A percentile compares a stretch with the other conserved stretches of the same genome.
Evolutionary conservation across 768 basidiomycete genomes (phyloP).

Genomic region (Tremella mesenterica): DNA sequence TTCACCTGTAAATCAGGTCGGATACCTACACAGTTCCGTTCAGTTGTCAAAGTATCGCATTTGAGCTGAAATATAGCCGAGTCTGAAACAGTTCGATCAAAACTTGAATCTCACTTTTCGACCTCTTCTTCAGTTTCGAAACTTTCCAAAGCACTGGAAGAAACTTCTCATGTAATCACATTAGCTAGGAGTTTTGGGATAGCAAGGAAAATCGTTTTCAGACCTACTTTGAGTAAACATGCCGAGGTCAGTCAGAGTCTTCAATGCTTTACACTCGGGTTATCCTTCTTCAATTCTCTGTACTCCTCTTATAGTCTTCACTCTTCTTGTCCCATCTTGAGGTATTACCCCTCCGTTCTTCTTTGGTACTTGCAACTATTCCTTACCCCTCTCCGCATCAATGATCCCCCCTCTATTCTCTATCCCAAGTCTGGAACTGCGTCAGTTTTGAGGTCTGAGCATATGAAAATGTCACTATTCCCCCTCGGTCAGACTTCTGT

Average conservation of each 20-base stretch:
- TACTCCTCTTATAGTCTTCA: too few species aligned
- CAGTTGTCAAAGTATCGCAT: neutral
- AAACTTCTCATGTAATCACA: conserved; percentile 22
- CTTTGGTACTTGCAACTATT: too few species aligned
- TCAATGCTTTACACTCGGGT: neutral
- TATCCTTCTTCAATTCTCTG: too few species aligned
- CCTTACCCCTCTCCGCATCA: too few species aligned
- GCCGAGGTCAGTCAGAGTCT: conserved; percentile 22
- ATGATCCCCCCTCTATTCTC: too few species aligned
- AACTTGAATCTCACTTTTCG: conserved; percentile 24
- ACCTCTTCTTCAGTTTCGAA: conserved; percentile 4
- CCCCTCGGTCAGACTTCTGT: too few species aligned
- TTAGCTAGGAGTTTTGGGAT: conserved; percentile 30
- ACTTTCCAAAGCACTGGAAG: conserved; percentile 25
- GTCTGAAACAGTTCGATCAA: conserved; percentile 14
- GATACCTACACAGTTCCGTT: neutral
- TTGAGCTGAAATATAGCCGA: conserved; percentile 17
- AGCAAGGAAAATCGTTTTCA: conserved; percentile 24
- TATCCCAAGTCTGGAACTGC: too few species aligned
- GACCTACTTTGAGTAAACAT: conserved; percentile 33
- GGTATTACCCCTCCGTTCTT: too few species aligned
- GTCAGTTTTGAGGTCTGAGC: too few species aligned
- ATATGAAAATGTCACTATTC: too few species aligned
- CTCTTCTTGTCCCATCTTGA: too few species aligned
- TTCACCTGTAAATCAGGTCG: too few species aligned